phyloP scores from a whole-genome alignment of 176 grass and related monocot species.

The Eremochloa ophiuroides region DNA sequence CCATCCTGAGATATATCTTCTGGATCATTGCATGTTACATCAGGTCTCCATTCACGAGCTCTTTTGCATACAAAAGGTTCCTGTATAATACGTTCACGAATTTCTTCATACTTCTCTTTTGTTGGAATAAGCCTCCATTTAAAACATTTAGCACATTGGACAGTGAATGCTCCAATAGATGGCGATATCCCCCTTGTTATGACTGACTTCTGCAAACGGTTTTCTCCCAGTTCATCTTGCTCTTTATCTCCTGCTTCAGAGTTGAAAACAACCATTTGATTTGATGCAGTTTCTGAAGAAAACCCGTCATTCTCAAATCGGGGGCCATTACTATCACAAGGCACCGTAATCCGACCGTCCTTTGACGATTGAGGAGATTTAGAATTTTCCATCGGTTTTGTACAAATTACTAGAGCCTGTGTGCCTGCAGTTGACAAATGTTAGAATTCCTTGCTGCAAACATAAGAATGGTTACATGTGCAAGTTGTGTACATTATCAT shows the following conservation, averaged over 20 bases:
- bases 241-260: constrained; percentile 34
- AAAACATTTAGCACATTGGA: constrained; percentile 90
- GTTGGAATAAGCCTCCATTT: constrained; percentile 98
- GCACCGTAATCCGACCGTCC: constrained; percentile 18
- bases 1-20: constrained; percentile 98
- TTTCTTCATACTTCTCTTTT: constrained; percentile 93
- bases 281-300: constrained; percentile 35
- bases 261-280: constrained; percentile 34
- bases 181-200: constrained; percentile 31
- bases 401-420: constrained; percentile 5
- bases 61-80: constrained; percentile 75
- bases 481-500: background rate
- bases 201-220: constrained; percentile 28
- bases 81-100: constrained; percentile 78
- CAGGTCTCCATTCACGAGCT: constrained; percentile 74
- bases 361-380: constrained; percentile 41
- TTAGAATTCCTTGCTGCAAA: constrained; percentile 2
- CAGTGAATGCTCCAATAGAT: constrained; percentile 90
- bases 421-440: constrained; percentile 29
- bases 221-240: constrained; percentile 43
- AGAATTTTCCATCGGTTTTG: constrained; percentile 40
- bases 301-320: constrained; percentile 34
- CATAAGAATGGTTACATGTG: background rate
- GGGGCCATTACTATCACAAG: constrained; percentile 14
- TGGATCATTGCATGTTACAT: constrained; percentile 63